These are phyloP conservation scores for Globisporangium sylvaticum DNA, from an alignment of 352 stramenopile genomes.

Conservation along the genomic window DNA sequence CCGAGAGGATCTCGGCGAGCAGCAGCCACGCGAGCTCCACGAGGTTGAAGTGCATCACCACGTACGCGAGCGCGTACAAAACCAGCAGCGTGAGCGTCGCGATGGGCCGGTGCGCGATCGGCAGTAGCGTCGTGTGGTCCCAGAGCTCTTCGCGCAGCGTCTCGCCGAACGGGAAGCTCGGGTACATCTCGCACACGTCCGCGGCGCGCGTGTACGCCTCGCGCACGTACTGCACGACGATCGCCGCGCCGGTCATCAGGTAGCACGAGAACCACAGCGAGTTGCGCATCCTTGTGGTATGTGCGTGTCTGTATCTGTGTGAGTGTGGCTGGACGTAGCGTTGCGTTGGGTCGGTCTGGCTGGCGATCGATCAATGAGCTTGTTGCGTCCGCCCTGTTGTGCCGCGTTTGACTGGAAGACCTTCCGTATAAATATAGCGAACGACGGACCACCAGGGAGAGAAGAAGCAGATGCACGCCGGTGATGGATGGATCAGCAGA, in stretches of 20 bases:
- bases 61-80: constrained; percentile 25
- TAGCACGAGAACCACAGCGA: constrained; percentile 45
- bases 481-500: not conserved
- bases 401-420: not conserved
- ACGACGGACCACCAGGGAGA: not conserved
- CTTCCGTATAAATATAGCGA: constrained; percentile 3
- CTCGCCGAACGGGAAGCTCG: constrained; percentile 54
- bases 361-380: no score
- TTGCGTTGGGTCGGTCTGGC: not conserved
- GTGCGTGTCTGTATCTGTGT: not conserved
- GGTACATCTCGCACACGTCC: constrained; percentile 57
- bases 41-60: constrained; percentile 31
- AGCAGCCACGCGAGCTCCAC: constrained; percentile 45
- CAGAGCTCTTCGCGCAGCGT: constrained; percentile 55
- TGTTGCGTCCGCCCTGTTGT: no score
- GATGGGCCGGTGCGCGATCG: constrained; percentile 34
- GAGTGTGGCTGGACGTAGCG: not conserved
- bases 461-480: not conserved
- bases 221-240: constrained; percentile 40
- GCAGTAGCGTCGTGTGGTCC: constrained; percentile 53
- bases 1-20: constrained; percentile 42
- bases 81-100: constrained; percentile 42
- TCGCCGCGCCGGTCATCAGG: constrained; percentile 28
- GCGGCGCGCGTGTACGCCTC: constrained; percentile 40
- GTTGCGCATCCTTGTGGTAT: not conserved